Conservation (phyloP, 345 rosid species). For the Chamaenerion angustifolium region DNA sequence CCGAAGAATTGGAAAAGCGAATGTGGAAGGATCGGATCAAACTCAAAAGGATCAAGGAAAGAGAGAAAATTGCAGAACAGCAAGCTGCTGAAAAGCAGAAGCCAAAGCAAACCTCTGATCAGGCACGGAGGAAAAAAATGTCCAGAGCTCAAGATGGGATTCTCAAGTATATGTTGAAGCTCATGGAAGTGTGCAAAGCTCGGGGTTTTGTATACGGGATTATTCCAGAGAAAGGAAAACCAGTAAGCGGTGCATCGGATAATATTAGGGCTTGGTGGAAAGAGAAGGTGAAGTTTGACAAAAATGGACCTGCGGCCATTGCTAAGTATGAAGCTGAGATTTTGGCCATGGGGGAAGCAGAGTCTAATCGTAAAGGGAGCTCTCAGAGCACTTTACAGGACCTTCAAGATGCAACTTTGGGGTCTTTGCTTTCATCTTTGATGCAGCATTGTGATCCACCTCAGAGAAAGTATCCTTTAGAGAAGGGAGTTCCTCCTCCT, state of each 20-base stretch:
- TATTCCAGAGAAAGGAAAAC: constrained; percentile 92
- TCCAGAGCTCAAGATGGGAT: constrained; percentile 98
- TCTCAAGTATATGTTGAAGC: constrained; percentile 92
- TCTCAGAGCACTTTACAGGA: constrained; percentile 67
- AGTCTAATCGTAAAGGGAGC: constrained; percentile 39
- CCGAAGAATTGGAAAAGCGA: constrained; percentile 73
- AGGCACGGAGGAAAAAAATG: constrained; percentile 98
- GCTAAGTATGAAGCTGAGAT: constrained; percentile 69
- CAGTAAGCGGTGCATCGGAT: constrained; percentile 90
- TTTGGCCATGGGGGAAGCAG: constrained; percentile 46
- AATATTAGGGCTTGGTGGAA: constrained; percentile 99
- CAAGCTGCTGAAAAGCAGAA: constrained; percentile 68
- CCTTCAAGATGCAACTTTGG: constrained; percentile 96
- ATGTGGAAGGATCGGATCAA: constrained; percentile 94
- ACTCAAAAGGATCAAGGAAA: constrained; percentile 76
- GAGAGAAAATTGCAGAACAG: constrained; percentile 50
- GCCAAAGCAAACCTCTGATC: constrained; percentile 63
- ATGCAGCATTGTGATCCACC: constrained; percentile 99
- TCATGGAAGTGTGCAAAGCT: constrained; percentile 95
- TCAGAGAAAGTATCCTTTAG: constrained; percentile 88
- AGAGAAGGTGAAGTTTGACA: constrained; percentile 93
- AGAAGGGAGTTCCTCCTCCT: constrained; percentile 82
- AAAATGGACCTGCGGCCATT: constrained; percentile 93
- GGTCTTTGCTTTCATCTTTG: constrained; percentile 83
- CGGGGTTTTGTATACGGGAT: constrained; percentile 95